A percentile compares a stretch with the other conserved stretches of the same genome.
phyloP scores from a whole-genome alignment of 2,329 filamentous ascomycete genomes.

The Lasiodiplodia sp. region DNA sequence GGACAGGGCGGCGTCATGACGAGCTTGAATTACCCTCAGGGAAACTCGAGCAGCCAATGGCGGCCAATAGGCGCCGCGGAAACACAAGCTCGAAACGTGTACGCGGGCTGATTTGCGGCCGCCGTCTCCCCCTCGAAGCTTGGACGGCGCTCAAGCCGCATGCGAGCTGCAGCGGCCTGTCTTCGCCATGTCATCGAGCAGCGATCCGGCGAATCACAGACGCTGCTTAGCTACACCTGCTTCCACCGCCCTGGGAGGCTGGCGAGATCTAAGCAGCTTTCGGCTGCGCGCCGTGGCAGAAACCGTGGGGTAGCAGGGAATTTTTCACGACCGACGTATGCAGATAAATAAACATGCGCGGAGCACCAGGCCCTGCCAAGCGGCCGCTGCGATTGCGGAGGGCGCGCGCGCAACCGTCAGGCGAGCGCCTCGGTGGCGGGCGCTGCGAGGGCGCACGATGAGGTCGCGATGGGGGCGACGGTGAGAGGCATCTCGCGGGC shows the following conservation, averaged over 20 bases:
- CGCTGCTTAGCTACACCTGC: constrained; percentile 28
- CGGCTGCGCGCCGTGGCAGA: constrained; percentile 32
- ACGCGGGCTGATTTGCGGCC: constrained; percentile 22
- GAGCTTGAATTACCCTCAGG: constrained; percentile 28
- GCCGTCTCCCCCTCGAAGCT: constrained; percentile 20
- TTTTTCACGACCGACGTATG: constrained; percentile 35
- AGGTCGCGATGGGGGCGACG: not conserved
- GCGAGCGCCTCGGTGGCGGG: constrained; percentile 2
- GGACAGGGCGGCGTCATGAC: constrained; percentile 28
- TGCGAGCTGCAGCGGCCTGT: constrained; percentile 15
- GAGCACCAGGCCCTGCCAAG: constrained; percentile 19
- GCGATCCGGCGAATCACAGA: constrained; percentile 7
- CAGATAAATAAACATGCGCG: constrained; percentile 28
- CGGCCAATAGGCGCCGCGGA: constrained; percentile 5
- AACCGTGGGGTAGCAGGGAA: constrained; percentile 46
- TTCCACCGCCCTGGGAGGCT: constrained; percentile 37
- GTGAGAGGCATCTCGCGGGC: not conserved
- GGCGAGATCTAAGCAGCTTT: constrained; percentile 29
- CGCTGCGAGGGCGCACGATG: not conserved
- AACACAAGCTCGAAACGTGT: constrained; percentile 11
- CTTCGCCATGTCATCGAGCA: constrained; percentile 25
- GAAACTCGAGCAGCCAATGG: constrained; percentile 24
- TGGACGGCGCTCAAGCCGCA: constrained; percentile 23
- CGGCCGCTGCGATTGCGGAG: constrained; percentile 23
- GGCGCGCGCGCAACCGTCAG: constrained; percentile 12